phyloP scores from a whole-genome alignment of 768 basidiomycete genomes.

The Boletus fagicola region DNA sequence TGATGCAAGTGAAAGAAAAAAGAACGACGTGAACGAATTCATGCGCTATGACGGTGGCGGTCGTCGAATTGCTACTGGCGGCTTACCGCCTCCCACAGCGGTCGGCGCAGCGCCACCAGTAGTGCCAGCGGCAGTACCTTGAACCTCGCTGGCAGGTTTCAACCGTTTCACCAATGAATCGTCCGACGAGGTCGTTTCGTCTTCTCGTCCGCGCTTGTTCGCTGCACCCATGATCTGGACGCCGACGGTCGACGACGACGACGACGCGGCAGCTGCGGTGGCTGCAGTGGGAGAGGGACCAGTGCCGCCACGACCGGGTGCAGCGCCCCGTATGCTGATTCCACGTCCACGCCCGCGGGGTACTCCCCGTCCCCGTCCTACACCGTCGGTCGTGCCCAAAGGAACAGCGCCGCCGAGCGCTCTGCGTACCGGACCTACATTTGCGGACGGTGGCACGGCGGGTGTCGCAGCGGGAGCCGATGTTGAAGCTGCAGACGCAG shows the following conservation, averaged over 20 bases:
- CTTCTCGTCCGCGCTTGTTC: conserved; percentile 62
- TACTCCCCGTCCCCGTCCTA: conserved; percentile 37
- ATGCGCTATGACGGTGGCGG: conserved; percentile 23
- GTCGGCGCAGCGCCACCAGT: background rate
- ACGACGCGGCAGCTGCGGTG: conserved; percentile 8
- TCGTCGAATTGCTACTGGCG: conserved; percentile 36
- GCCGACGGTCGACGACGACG: conserved; percentile 34
- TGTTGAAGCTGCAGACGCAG: conserved; percentile 14
- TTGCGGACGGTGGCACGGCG: conserved; percentile 23
- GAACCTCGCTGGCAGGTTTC: conserved; percentile 45
- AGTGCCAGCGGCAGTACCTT: background rate
- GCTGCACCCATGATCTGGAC: conserved; percentile 67
- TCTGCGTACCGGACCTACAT: conserved; percentile 33
- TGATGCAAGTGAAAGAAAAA: background rate
- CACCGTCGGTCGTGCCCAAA: conserved; percentile 21
- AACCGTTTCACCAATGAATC: conserved; percentile 66
- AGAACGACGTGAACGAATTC: background rate
- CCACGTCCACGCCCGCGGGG: conserved; percentile 33
- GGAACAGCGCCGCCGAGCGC: conserved; percentile 31
- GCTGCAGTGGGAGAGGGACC: conserved; percentile 27
- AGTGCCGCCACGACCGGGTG: conserved; percentile 15
- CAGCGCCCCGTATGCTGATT: conserved; percentile 32
- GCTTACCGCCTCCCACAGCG: conserved; percentile 27
- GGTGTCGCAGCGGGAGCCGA: conserved; percentile 18
- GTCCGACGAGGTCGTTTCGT: conserved; percentile 40